Evolutionary conservation across 352 stramenopile genomes (phyloP), one percentile per base, ranked within the genome.

Genomic region (Phytophthora foliorum): DNA sequence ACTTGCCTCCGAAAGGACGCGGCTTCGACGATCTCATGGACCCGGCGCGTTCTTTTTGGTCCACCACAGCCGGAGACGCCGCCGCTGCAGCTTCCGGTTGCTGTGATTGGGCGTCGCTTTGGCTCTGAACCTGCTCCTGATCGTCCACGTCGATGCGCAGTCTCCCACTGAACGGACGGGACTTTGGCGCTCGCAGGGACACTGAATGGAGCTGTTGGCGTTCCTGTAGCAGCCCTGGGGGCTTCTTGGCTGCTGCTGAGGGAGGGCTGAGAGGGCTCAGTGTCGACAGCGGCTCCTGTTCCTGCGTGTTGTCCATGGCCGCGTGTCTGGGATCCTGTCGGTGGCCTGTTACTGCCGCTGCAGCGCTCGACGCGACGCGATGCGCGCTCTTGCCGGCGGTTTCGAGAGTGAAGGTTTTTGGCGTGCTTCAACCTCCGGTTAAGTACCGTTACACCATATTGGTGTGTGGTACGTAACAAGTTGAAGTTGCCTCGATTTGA

Each of bases 401-500:
- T 75, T 69, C 66, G 48, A 64, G 63, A 76, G 45, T 64, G 65
- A 63, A 36, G 11, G 49, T 62, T 45, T 57, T 57, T 13, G 22
- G 46, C 31, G 48, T 38, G 24, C 62, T 72, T 69, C 69, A 69
- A 77, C 52, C 19, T 72, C n/a, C n/a, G n/a, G n/a, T n/a, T n/a
- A n/a, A n/a, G n/a, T n/a, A n/a, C n/a, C n/a, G n/a, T n/a, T n/a
- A n/a, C 36, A 25, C 2, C 3, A 51, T 8, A 31, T 51, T 66
- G n/a, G 29, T 73, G 63, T 76, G 46, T 16, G 19, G 19, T 44
- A 73, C 63, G 58, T 32, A 22, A 4, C 32, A 58, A 52, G 55
- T 72, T 72, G 54, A 74, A 74, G 66, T 51, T 50, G 38, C n/a
- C 27, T 6, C 36, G 16, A 42, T 19, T 24, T 56, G 36, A 58